Evolutionary conservation across 208 protist species (phyloP), one percentile per base, ranked within the genome.

Genomic region (Crithidia brevicula): DNA sequence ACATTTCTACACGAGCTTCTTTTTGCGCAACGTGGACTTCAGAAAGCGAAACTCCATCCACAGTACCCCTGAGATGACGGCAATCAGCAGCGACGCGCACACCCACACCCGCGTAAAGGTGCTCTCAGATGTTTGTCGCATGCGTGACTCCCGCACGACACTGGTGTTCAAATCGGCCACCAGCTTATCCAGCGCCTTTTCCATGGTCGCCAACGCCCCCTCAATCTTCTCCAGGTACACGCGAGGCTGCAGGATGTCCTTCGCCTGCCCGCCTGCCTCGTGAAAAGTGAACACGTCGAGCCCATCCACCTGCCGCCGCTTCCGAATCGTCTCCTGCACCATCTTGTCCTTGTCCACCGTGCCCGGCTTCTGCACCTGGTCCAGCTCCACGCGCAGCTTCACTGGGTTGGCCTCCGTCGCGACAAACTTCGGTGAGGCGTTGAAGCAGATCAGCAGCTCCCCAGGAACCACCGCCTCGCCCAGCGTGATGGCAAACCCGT

Each of bases 21-120:
- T 85, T 58, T 90, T 86, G 28, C 74, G 69, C 8, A 95, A 74
- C 8, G 79, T 91, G 3, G 66, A 76, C 64, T 90, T 91, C n/a
- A 93, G 79, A 22, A 85, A 76, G 50, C 61, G 60, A 49, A 92
- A 93, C 72, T 93, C 81, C 46, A 85, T 56, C 80, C 74, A 89
- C n/a, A 82, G 69, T 16, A 86, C 72, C 15, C 42, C 46, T 4
- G 65, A 27, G 40, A 85, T 85, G 22, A 84, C 59, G 4, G 61
- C 42, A 2, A 89, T 80, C 3, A 80, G 72, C 53, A 92, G 31
- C 38, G 82, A 23, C 34, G 81, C 69, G 56, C 82, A 91, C 18
- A 84, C 64, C 83, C 86, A 95, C 46, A 95, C 83, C 3, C 87
- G 74, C 11, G 82, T 89, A 64, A 90, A 91, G 20, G 87, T 95